phyloP scores from a whole-genome alignment of 148 eudicot species.

The Spergularia marina region DNA sequence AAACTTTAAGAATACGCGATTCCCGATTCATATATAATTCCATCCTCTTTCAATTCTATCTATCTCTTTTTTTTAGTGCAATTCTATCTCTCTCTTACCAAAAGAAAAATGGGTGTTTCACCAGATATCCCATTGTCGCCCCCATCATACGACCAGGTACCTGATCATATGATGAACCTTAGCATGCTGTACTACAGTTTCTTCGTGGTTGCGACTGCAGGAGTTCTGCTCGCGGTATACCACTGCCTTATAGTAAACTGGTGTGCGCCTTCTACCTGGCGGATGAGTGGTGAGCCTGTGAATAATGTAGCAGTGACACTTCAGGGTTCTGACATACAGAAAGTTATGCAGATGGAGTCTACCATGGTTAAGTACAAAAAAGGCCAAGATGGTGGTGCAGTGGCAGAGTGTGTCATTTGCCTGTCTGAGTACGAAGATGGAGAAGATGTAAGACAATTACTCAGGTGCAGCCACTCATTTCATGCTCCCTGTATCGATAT shows the following conservation, averaged over 20 bases:
- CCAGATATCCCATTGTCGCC: constrained; percentile 14
- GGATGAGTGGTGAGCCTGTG: not conserved
- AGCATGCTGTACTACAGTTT: constrained; percentile 64
- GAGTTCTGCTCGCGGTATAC: constrained; percentile 42
- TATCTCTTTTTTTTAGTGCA: too few species aligned
- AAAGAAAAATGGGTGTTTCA: constrained; percentile 13
- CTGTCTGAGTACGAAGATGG: constrained; percentile 61
- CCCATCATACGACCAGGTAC: constrained; percentile 4
- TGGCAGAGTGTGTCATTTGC: constrained; percentile 56
- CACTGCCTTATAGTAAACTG: constrained; percentile 45
- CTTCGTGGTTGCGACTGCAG: constrained; percentile 45
- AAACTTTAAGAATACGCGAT: not conserved
- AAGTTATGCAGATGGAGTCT: constrained; percentile 12
- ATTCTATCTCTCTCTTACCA: too few species aligned
- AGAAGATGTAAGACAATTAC: constrained; percentile 53
- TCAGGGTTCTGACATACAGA: not conserved
- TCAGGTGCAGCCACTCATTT: constrained; percentile 56
- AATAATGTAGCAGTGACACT: not conserved
- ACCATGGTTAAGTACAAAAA: constrained; percentile 43
- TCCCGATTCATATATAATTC: too few species aligned
- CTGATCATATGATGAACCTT: constrained; percentile 17
- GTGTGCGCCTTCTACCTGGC: constrained; percentile 29
- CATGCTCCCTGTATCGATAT: constrained; percentile 70
- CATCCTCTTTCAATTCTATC: too few species aligned
- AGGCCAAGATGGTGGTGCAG: constrained; percentile 8